Conservation (phyloP, 2,329 filamentous ascomycete genomes). For the Didymella sp. region DNA sequence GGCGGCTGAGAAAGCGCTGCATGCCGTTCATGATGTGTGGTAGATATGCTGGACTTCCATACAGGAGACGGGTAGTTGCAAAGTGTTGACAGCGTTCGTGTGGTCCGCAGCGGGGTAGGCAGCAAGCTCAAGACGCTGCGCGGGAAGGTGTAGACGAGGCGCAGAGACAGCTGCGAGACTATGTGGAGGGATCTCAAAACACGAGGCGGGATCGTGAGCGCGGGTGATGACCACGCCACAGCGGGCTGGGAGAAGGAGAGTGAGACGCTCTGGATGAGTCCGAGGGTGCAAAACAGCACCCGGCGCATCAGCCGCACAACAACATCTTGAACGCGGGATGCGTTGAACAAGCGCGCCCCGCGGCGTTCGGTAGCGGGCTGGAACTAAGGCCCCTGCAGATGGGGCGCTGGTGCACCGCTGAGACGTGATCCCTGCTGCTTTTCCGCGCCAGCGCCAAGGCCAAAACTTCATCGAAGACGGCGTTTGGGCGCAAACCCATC, state of each 20-base stretch:
- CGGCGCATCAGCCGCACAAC: not conserved
- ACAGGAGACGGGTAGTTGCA: constrained; percentile 20
- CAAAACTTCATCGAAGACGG: constrained; percentile 22
- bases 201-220: not conserved
- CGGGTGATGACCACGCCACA: constrained; percentile 17
- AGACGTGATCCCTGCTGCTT: constrained; percentile 22
- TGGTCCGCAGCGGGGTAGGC: constrained; percentile 26
- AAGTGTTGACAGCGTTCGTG: constrained; percentile 12
- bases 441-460: constrained; percentile 14
- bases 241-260: constrained; percentile 3
- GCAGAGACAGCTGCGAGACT: constrained; percentile 7
- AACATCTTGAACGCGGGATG: not conserved
- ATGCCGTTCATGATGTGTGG: constrained; percentile 56
- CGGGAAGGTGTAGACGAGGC: constrained; percentile 23
- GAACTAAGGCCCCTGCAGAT: not conserved
- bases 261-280: not conserved
- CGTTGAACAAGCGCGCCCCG: not conserved
- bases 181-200: not conserved
- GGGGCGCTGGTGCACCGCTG: not conserved
- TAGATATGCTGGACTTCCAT: constrained; percentile 25
- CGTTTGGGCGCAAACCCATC: constrained; percentile 16
- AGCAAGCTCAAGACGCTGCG: constrained; percentile 16
- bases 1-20: constrained; percentile 73
- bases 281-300: not conserved
- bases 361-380: not conserved